phyloP scores from a whole-genome alignment of 257 asterid species.

The Solanum virginianum region DNA sequence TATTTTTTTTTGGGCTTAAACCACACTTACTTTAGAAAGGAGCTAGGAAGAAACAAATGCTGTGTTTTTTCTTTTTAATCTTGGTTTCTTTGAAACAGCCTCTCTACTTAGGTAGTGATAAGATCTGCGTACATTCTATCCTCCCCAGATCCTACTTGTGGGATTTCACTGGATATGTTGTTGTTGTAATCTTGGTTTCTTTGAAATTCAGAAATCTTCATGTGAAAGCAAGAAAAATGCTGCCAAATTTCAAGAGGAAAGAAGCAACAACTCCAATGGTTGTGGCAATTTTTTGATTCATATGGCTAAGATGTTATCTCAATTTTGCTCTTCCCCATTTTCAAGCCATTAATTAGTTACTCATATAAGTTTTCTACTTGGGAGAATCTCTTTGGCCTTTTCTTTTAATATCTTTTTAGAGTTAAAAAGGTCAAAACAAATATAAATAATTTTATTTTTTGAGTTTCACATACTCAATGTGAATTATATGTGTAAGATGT shows the following conservation, averaged over 20 bases:
- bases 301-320: background rate
- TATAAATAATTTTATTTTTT: background rate
- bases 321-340: background rate
- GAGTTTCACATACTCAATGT: background rate
- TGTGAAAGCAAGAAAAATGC: background rate
- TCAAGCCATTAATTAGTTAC: background rate
- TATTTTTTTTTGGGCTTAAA: no score
- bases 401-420: background rate
- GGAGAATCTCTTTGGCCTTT: background rate
- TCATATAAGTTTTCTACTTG: background rate
- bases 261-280: background rate
- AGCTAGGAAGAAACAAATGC: rapidly evolving
- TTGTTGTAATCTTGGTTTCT: background rate
- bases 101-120: no score
- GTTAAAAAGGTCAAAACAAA: background rate
- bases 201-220: background rate
- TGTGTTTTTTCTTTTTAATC: background rate
- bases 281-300: background rate
- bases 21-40: no score
- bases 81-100: background rate
- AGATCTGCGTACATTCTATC: no score
- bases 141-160: no score
- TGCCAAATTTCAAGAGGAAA: background rate
- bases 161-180: no score
- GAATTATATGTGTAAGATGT: no score